Evolutionary conservation across 768 basidiomycete species (phyloP).

Genomic region (Pleurotus ostreatus): DNA sequence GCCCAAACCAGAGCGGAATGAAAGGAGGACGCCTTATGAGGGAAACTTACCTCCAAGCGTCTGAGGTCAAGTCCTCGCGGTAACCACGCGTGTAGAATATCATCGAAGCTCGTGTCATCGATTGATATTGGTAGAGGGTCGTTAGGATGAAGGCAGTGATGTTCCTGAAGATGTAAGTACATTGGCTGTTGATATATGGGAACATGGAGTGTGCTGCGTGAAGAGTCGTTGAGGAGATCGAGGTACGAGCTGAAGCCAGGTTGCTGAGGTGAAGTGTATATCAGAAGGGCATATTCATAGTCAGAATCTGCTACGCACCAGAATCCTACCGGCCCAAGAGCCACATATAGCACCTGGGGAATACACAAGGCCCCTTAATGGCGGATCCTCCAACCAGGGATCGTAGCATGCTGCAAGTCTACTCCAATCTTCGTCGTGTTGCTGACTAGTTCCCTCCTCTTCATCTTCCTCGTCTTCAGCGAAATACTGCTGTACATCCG

Average conservation of each 20-base stretch:
- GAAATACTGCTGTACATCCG: conserved; percentile 7
- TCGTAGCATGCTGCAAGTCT: conserved; percentile 40
- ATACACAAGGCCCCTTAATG: conserved; percentile 38
- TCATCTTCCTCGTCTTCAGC: conserved; percentile 12
- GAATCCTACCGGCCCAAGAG: conserved; percentile 42
- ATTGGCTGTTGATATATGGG: conserved; percentile 31
- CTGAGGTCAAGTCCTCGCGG: conserved; percentile 32
- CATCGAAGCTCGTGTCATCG: conserved; percentile 29
- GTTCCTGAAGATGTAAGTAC: conserved; percentile 39
- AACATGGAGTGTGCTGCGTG: conserved; percentile 20
- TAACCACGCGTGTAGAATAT: conserved; percentile 46
- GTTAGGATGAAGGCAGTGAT: conserved; percentile 39
- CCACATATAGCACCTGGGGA: conserved; percentile 40
- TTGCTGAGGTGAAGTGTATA: conserved; percentile 6
- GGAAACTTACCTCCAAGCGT: conserved; percentile 26
- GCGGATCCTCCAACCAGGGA: conserved; percentile 27
- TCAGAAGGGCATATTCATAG: conserved; percentile 3
- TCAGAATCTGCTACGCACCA: conserved; percentile 26
- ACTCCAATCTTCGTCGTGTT: conserved; percentile 46
- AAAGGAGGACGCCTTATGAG: not conserved
- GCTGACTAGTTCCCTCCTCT: conserved; percentile 16
- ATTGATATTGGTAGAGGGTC: conserved; percentile 31
- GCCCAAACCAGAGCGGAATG: not conserved
- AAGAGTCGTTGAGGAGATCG: conserved; percentile 18
- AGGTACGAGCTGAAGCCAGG: conserved; percentile 18